Percentiles rank a stretch among this genome's conserved stretches.
phyloP scores from a whole-genome alignment of 2,329 filamentous ascomycete genomes.

The Colletotrichum tanaceti region DNA sequence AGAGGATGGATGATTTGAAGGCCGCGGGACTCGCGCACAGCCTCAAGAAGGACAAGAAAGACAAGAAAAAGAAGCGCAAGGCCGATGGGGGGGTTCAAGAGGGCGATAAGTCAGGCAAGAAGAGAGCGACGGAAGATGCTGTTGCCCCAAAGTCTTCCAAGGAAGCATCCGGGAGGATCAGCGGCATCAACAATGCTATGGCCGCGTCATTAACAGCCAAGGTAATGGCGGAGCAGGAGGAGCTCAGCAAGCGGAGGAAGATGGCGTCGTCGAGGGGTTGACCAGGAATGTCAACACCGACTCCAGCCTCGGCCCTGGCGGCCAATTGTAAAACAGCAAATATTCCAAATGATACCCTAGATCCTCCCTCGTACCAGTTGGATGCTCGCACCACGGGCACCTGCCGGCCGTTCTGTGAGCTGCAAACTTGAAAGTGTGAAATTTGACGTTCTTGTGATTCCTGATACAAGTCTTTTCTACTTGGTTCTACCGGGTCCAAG shows the following conservation, averaged over 20 bases:
- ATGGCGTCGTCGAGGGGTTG: slow-evolving; percentile 54
- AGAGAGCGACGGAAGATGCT: slow-evolving; percentile 37
- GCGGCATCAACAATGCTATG: slow-evolving; percentile 86
- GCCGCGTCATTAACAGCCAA: slow-evolving; percentile 88
- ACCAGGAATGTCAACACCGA: too few species aligned
- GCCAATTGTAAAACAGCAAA: background rate
- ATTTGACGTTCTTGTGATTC: slow-evolving; percentile 17
- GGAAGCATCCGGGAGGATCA: slow-evolving; percentile 51
- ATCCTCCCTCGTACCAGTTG: too few species aligned
- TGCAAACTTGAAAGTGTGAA: background rate
- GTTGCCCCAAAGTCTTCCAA: slow-evolving; percentile 45
- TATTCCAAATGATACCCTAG: slow-evolving; percentile 22
- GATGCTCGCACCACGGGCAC: too few species aligned
- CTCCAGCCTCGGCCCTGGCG: too few species aligned
- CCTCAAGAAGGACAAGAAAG: slow-evolving; percentile 80
- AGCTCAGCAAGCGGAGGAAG: slow-evolving; percentile 82
- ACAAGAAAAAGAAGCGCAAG: slow-evolving; percentile 82
- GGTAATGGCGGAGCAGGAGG: slow-evolving; percentile 88
- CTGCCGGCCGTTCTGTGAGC: background rate
- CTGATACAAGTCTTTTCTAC: slow-evolving; percentile 32
- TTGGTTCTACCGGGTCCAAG: slow-evolving; percentile 31
- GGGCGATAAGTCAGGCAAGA: slow-evolving; percentile 45
- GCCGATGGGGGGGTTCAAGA: slow-evolving; percentile 61
- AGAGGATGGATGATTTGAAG: slow-evolving; percentile 75
- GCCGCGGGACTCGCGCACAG: slow-evolving; percentile 83